Conservation (phyloP, 148 eudicot species). For the Rhododendron vialii region DNA sequence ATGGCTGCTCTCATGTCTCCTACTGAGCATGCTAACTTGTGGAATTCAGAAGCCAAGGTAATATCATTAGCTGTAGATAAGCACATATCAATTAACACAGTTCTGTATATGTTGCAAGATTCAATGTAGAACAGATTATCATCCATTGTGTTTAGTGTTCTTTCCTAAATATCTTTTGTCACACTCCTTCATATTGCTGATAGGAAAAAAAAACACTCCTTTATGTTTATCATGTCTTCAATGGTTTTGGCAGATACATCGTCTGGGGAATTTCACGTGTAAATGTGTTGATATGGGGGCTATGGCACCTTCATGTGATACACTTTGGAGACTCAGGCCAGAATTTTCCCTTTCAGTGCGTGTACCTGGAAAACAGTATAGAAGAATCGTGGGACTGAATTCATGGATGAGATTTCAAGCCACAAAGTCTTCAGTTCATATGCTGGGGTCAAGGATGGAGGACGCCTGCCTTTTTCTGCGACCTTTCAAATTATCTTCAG, state of each 20-base stretch:
- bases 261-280: constrained; percentile 28
- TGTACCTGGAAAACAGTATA: constrained; percentile 32
- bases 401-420: constrained; percentile 25
- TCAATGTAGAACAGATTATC: background rate
- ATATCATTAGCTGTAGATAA: background rate
- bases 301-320: constrained; percentile 46
- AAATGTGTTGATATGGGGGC: constrained; percentile 39
- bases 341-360: constrained; percentile 28
- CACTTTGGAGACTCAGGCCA: constrained; percentile 37
- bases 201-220: background rate
- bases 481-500: constrained; percentile 28
- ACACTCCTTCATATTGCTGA: background rate
- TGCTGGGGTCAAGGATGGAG: constrained; percentile 29
- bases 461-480: constrained; percentile 26
- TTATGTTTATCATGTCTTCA: background rate
- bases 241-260: constrained; percentile 33
- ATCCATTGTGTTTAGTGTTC: background rate
- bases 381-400: constrained; percentile 25
- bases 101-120: background rate
- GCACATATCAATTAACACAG: background rate
- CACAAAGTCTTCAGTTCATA: constrained; percentile 29
- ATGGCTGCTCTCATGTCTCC: constrained; percentile 25
- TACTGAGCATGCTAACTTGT: constrained; percentile 22
- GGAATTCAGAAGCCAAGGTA: constrained; percentile 24
- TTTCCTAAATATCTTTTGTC: background rate